These are phyloP conservation scores for Pseudocercospora cruenta DNA, from an alignment of 2,329 filamentous ascomycete species.

Conservation along the genomic window DNA sequence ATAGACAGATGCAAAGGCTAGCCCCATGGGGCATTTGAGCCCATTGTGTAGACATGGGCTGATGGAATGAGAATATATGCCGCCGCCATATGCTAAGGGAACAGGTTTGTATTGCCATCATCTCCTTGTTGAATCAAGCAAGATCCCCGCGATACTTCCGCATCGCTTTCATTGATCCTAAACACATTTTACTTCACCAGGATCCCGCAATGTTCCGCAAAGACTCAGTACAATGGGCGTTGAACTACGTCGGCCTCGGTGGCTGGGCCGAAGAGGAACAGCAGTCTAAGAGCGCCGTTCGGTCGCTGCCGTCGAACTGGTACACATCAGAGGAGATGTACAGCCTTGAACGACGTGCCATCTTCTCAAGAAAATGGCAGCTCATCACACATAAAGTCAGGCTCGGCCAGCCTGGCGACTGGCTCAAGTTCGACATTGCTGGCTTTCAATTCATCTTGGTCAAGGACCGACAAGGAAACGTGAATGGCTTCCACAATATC, in stretches of 20 bases:
- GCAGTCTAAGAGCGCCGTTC: conserved; percentile 37
- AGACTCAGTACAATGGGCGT: conserved; percentile 17
- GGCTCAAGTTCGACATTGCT: conserved; percentile 57
- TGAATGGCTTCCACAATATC: conserved; percentile 66
- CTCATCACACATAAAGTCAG: conserved; percentile 40
- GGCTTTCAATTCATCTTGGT: conserved; percentile 61
- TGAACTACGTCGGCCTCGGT: conserved; percentile 45
- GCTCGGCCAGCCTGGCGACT: conserved; percentile 33
- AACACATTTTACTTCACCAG: conserved; percentile 9
- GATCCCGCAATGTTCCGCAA: conserved; percentile 10
- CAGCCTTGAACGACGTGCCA: conserved; percentile 50
- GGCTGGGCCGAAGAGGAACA: conserved; percentile 27
- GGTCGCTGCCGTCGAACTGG: conserved; percentile 50
- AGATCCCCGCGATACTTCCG: neutral
- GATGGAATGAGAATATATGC: conserved; percentile 17
- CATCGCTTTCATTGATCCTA: conserved; percentile 1
- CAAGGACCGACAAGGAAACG: conserved; percentile 54
- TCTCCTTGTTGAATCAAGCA: conserved; percentile 3
- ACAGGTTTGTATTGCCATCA: neutral
- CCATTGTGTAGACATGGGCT: conserved; percentile 13
- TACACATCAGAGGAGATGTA: conserved; percentile 50
- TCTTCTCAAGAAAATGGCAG: conserved; percentile 46
- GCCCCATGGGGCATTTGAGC: conserved; percentile 22
- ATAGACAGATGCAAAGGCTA: conserved; percentile 14
- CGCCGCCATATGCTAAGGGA: conserved; percentile 2